Conservation (phyloP, 139 green algal genomes). For the Chlorella sp. region DNA sequence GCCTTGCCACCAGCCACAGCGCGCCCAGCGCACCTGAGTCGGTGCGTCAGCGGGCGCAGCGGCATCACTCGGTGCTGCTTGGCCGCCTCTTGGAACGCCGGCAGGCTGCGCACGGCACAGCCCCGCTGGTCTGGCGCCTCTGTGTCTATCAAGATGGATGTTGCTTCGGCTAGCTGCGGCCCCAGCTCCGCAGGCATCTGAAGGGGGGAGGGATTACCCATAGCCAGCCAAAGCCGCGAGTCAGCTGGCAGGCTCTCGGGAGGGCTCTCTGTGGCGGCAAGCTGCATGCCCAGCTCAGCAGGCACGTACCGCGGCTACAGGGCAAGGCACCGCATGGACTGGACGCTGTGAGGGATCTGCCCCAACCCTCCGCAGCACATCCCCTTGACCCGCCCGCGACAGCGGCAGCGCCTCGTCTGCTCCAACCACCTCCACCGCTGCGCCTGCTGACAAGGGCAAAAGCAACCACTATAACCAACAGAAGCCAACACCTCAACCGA, state of each 20-base stretch:
- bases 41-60: constrained; percentile 60
- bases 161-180: neutral
- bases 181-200: constrained; percentile 35
- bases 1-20: too few species aligned
- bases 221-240: too few species aligned
- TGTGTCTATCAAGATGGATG: neutral
- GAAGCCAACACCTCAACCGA: too few species aligned
- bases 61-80: constrained; percentile 36
- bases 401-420: too few species aligned
- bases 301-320: too few species aligned
- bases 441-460: neutral
- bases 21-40: neutral
- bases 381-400: too few species aligned
- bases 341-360: too few species aligned
- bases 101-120: constrained; percentile 19
- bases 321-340: too few species aligned
- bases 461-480: neutral
- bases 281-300: too few species aligned
- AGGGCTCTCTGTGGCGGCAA: too few species aligned
- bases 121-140: neutral
- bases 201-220: neutral
- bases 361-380: too few species aligned
- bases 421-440: neutral
- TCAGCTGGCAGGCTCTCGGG: too few species aligned
- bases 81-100: constrained; percentile 27